These are phyloP conservation scores for Hypoxylon lienhwacheense DNA, from an alignment of 495 filamentous ascomycete genomes.

Conservation along the genomic window DNA sequence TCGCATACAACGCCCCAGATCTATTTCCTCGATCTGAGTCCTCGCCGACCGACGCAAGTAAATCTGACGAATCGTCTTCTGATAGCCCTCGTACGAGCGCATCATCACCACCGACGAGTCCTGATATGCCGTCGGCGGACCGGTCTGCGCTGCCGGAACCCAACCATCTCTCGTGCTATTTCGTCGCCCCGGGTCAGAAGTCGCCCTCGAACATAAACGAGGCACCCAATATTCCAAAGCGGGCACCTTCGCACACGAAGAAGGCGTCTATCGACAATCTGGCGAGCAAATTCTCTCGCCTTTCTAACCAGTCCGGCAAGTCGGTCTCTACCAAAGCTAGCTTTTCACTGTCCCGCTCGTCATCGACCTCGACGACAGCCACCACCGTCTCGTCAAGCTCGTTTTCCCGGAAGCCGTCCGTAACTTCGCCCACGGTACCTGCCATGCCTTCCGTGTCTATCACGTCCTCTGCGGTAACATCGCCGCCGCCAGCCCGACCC, in stretches of 20 bases:
- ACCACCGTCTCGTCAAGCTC: slow-evolving; percentile 41
- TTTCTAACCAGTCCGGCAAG: slow-evolving; percentile 52
- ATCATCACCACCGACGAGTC: slow-evolving; percentile 66
- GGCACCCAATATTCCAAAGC: slow-evolving; percentile 68
- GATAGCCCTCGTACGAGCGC: slow-evolving; percentile 61
- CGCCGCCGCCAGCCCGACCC: slow-evolving; percentile 39
- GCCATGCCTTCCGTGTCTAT: slow-evolving; percentile 24
- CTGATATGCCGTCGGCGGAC: slow-evolving; percentile 69
- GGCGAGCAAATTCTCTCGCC: slow-evolving; percentile 62
- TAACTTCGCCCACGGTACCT: slow-evolving; percentile 14
- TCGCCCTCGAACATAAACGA: slow-evolving; percentile 44
- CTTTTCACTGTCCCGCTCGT: slow-evolving; percentile 51
- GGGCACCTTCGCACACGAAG: slow-evolving; percentile 83
- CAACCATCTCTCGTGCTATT: slow-evolving; percentile 83
- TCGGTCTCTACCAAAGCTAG: slow-evolving; percentile 50
- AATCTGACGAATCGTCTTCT: slow-evolving; percentile 58
- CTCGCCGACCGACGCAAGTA: slow-evolving; percentile 57
- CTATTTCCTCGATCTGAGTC: slow-evolving; percentile 59
- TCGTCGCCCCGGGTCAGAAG: slow-evolving; percentile 57
- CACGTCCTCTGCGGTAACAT: slow-evolving; percentile 36
- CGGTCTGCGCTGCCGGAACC: slow-evolving; percentile 62
- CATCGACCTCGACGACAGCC: slow-evolving; percentile 52
- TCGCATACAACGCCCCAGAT: slow-evolving; percentile 89
- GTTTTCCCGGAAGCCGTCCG: slow-evolving; percentile 43
- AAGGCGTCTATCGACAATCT: slow-evolving; percentile 55